A percentile compares a stretch with the other conserved stretches of the same genome.
phyloP scores from a whole-genome alignment of 768 basidiomycete species.

The Mrakia frigida region DNA sequence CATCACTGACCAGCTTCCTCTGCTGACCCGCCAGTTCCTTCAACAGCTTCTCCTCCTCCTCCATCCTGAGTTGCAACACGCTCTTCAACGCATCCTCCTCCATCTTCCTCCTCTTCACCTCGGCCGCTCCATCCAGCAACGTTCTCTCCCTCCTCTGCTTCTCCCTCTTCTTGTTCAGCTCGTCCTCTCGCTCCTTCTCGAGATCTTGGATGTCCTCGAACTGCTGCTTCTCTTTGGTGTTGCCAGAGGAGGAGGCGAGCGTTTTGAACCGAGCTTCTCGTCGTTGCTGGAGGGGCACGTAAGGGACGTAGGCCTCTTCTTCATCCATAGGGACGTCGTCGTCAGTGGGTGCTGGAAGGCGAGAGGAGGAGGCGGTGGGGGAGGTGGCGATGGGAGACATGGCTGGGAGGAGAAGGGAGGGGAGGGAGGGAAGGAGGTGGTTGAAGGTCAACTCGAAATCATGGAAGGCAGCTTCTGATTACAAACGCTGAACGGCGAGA shows the following conservation, averaged over 20 bases:
- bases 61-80: conserved; percentile 74
- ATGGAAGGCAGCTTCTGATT: no score
- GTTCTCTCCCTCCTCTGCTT: conserved; percentile 77
- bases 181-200: conserved; percentile 66
- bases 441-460: background rate
- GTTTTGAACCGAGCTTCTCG: conserved; percentile 28
- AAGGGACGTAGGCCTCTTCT: conserved; percentile 30
- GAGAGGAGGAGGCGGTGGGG: conserved; percentile 5
- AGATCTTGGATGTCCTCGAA: conserved; percentile 47
- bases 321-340: background rate
- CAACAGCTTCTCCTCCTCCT: conserved; percentile 83
- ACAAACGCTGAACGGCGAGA: no score
- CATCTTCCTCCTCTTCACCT: conserved; percentile 79
- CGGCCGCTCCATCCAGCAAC: conserved; percentile 85
- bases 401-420: background rate
- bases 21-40: conserved; percentile 79
- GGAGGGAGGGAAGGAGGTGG: background rate
- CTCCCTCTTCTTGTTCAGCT: conserved; percentile 70
- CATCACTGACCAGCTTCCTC: conserved; percentile 82
- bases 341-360: background rate
- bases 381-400: conserved; percentile 12
- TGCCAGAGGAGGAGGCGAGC: conserved; percentile 16
- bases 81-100: conserved; percentile 86
- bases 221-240: conserved; percentile 52
- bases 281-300: conserved; percentile 29